Evolutionary conservation across 805 yeast species (phyloP), one percentile per base, ranked within the genome.

Genomic region (Maudiozyma pseudohumilis): DNA sequence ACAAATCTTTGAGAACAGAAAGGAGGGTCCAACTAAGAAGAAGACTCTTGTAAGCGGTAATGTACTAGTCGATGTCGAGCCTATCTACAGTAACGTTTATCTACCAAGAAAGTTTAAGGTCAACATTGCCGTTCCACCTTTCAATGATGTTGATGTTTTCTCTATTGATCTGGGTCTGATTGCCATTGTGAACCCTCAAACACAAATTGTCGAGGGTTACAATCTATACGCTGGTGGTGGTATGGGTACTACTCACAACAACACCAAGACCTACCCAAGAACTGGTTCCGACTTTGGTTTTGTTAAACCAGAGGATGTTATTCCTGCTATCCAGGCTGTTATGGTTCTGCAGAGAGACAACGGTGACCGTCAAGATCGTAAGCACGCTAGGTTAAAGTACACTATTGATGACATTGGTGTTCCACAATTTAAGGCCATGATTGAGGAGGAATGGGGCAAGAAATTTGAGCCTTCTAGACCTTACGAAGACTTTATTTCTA

Each of bases 241-340:
- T 71, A 89, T 89, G 97, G 97, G 97, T 53, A 75, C 94, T 29
- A 89, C 97, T 11, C 97, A 89, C 61, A 89, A 88, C 72, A 89
- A 89, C 68, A 81, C 80, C 56, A 89, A 89, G 71, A 89, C 97
- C 0, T 89, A 89, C 59, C 97, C 97, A 52, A 75, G 97, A 65
- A 75, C 95, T 5, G 97, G 95, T 45, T 80, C 95, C 15, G 65
- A 76, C 63, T 72, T 89, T 47, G 97, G 97, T 20, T 89, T 66
- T 55, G 77, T 79, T 34, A 46, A 75, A 4, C 68, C 68, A 43
- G 88, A 79, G 35, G 74, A 86, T 59, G 70, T 85, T 34, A 77
- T 75, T 44, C 62, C 72, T 36, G 95, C 80, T 16, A 84, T 95
- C 61, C 96, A 89, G 63, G 84, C 84, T 68, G 72, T 89, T 48